These are phyloP conservation scores for Ogataea wickerhamii DNA, from an alignment of 805 yeast species.

Conservation along the genomic window DNA sequence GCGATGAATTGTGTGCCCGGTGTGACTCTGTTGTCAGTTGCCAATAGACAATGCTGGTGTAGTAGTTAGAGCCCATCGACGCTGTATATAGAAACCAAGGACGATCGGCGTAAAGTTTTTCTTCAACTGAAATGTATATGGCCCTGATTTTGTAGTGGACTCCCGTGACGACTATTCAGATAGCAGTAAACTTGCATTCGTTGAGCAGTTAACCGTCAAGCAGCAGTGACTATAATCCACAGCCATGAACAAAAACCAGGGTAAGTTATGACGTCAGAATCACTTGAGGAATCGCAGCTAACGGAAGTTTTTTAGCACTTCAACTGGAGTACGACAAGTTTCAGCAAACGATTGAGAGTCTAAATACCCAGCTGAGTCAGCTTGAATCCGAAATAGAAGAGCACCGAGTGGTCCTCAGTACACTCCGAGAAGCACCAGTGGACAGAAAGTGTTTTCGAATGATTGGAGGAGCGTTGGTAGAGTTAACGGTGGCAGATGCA, in stretches of 20 bases:
- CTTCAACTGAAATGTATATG: too few relatives aligned
- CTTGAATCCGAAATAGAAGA: constrained; percentile 45
- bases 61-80: too few relatives aligned
- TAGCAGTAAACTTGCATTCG: too few relatives aligned
- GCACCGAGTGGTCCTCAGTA: constrained; percentile 53
- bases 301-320: too few relatives aligned
- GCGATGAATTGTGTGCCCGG: constrained; percentile 58
- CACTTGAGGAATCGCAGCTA: too few relatives aligned
- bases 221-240: too few relatives aligned
- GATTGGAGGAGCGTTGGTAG: constrained; percentile 91
- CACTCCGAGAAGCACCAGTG: constrained; percentile 47
- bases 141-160: too few relatives aligned
- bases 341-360: constrained; percentile 44
- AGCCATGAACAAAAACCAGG: constrained; percentile 9
- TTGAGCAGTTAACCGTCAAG: too few relatives aligned
- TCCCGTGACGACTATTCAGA: too few relatives aligned
- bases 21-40: constrained; percentile 48
- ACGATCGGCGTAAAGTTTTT: too few relatives aligned
- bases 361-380: constrained; percentile 45
- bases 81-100: too few relatives aligned
- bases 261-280: constrained; percentile 5
- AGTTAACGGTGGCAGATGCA: constrained; percentile 77
- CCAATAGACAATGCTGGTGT: too few relatives aligned
- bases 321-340: constrained; percentile 51
- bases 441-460: constrained; percentile 83